Conservation (phyloP, 2,329 filamentous ascomycete genomes). For the Cladosporium sphaerospermum region DNA sequence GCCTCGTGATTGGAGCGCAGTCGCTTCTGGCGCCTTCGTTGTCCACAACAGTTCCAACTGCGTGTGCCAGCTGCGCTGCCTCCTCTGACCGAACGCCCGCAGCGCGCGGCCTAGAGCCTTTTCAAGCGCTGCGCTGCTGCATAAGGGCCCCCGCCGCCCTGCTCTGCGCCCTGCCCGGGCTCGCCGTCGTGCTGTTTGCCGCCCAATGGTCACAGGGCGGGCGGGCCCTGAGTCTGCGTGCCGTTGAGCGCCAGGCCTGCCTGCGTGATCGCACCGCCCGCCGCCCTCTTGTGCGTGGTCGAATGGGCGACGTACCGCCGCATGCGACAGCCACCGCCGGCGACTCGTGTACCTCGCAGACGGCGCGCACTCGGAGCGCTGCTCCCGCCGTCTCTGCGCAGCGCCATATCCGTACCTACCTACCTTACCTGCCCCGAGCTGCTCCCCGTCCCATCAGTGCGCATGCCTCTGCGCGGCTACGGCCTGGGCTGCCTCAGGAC, state of each 20-base stretch:
- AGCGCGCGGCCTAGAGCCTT: slow-evolving; percentile 10
- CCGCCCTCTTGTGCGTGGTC: slow-evolving; percentile 6
- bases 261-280: slow-evolving; percentile 10
- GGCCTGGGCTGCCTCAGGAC: slow-evolving; percentile 6
- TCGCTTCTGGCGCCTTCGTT: slow-evolving; percentile 9
- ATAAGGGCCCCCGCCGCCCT: slow-evolving; percentile 4
- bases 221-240: slow-evolving; percentile 11
- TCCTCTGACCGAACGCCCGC: slow-evolving; percentile 8
- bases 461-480: slow-evolving; percentile 7
- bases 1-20: slow-evolving; percentile 8
- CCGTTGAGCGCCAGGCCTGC: slow-evolving; percentile 10
- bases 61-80: not conserved
- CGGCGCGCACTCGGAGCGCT: too few species aligned
- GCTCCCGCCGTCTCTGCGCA: not conserved
- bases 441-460: not conserved
- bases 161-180: not conserved
- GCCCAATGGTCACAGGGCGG: slow-evolving; percentile 8
- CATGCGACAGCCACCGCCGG: slow-evolving; percentile 2
- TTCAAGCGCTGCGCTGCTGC: slow-evolving; percentile 10
- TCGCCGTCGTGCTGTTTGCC: not conserved
- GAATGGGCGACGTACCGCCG: slow-evolving; percentile 1
- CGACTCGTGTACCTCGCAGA: slow-evolving; percentile 5
- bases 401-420: not conserved
- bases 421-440: not conserved
- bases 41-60: slow-evolving; percentile 10